These are phyloP conservation scores for Metschnikowia reukaufii DNA, from an alignment of 805 yeast species.

Conservation along the genomic window DNA sequence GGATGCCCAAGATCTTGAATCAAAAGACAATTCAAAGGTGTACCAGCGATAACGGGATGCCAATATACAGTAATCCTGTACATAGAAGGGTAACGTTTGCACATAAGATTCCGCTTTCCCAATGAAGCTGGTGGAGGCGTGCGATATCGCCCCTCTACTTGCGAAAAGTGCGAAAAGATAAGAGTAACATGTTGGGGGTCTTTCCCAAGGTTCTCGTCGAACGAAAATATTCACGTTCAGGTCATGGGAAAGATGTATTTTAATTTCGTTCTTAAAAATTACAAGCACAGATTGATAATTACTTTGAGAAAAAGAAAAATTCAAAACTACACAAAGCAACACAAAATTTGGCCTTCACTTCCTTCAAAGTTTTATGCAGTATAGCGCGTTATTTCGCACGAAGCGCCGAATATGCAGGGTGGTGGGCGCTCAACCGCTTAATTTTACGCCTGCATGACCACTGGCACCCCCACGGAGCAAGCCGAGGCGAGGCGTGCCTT, in stretches of 20 bases:
- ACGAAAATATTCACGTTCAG: too few relatives aligned
- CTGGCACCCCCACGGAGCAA: not conserved
- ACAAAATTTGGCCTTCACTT: too few relatives aligned
- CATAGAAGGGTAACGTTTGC: not conserved
- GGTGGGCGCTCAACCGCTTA: not conserved
- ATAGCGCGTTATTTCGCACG: conserved; percentile 7
- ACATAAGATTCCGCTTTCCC: not conserved
- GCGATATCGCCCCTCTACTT: not conserved
- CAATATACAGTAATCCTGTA: not conserved
- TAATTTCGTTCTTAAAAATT: too few relatives aligned
- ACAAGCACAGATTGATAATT: too few relatives aligned
- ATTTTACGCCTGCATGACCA: not conserved
- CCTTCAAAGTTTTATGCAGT: conserved; percentile 2
- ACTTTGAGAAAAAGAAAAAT: not conserved
- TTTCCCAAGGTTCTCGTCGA: too few relatives aligned
- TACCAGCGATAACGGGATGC: not conserved
- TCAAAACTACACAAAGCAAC: too few relatives aligned
- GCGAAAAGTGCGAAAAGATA: conserved; percentile 3
- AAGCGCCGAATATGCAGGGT: not conserved
- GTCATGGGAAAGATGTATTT: too few relatives aligned
- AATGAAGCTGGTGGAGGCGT: conserved; percentile 7
- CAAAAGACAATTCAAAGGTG: not conserved
- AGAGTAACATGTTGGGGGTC: not conserved
- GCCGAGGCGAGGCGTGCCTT: not conserved
- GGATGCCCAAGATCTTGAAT: not conserved